phyloP scores from a whole-genome alignment of 345 rosid genomes.

The Microthlaspi erraticum region DNA sequence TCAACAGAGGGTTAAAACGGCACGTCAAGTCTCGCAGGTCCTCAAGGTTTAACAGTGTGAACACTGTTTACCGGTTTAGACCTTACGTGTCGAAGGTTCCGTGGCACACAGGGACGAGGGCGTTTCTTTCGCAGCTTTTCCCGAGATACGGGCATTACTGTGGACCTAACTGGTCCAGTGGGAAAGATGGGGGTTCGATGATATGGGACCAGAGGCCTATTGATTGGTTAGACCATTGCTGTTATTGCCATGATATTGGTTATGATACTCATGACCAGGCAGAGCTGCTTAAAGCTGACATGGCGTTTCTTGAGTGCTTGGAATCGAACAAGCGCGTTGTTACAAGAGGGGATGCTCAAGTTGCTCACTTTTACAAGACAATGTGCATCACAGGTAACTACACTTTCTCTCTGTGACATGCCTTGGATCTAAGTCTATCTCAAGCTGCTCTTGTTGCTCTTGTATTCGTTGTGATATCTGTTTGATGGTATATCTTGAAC shows the following conservation, averaged over 20 bases:
- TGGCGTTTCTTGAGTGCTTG: slow-evolving; percentile 89
- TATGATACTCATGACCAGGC: slow-evolving; percentile 93
- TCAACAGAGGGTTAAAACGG: slow-evolving; percentile 66
- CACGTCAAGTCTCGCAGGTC: slow-evolving; percentile 46
- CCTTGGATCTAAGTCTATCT: too few species aligned
- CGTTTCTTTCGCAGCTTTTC: slow-evolving; percentile 84
- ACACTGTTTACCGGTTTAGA: slow-evolving; percentile 65
- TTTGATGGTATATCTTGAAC: slow-evolving; percentile 23
- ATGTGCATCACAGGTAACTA: slow-evolving; percentile 87
- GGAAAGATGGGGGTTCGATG: slow-evolving; percentile 78
- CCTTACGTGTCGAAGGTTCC: slow-evolving; percentile 95
- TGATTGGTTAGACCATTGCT: slow-evolving; percentile 96
- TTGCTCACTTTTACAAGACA: slow-evolving; percentile 77
- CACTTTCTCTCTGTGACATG: too few species aligned
- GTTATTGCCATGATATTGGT: slow-evolving; percentile 98
- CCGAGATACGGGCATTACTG: slow-evolving; percentile 96
- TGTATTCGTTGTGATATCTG: not conserved
- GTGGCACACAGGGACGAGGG: slow-evolving; percentile 94
- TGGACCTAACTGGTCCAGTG: slow-evolving; percentile 99
- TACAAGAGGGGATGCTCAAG: slow-evolving; percentile 65
- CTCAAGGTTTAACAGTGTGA: slow-evolving; percentile 32
- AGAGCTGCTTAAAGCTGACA: slow-evolving; percentile 78
- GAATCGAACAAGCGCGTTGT: slow-evolving; percentile 62
- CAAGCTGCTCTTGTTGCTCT: not conserved
- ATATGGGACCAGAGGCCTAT: slow-evolving; percentile 95